Conservation (phyloP, 495 filamentous ascomycete genomes). For the Penicillium canescens region DNA sequence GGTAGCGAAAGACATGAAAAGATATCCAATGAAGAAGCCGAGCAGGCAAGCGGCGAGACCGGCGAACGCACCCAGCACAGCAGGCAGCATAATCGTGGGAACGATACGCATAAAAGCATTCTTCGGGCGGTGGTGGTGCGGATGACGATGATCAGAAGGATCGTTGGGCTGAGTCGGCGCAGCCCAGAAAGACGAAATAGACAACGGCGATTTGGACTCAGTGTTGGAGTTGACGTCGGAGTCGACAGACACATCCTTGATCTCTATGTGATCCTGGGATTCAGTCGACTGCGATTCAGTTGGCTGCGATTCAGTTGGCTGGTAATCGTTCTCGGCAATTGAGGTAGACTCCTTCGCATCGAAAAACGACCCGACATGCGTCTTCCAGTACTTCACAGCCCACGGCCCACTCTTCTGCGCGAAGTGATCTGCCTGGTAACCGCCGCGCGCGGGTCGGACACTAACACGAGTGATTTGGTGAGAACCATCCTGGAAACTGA, state of each 20-base stretch:
- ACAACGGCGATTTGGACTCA: conserved; percentile 13
- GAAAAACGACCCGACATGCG: conserved; percentile 16
- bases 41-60: conserved; percentile 42
- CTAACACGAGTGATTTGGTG: conserved; percentile 26
- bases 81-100: conserved; percentile 36
- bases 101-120: conserved; percentile 29
- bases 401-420: conserved; percentile 10
- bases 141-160: conserved; percentile 7
- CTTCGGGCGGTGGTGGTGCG: conserved; percentile 17
- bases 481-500: conserved; percentile 13
- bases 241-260: too few species aligned
- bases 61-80: conserved; percentile 35
- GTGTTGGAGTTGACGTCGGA: conserved; percentile 3
- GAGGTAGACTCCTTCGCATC: not conserved
- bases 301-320: too few species aligned
- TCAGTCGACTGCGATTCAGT: too few species aligned
- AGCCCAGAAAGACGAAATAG: conserved; percentile 22
- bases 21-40: conserved; percentile 42
- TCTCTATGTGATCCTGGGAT: too few species aligned
- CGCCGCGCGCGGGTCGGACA: conserved; percentile 13
- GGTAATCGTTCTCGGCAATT: not conserved
- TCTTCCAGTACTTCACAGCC: conserved; percentile 30
- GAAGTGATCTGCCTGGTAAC: not conserved
- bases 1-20: conserved; percentile 32
- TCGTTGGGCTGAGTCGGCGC: conserved; percentile 7